Base-by-base conservation (phyloP, 768 basidiomycete species). In the Boletus patriciae region DNA sequence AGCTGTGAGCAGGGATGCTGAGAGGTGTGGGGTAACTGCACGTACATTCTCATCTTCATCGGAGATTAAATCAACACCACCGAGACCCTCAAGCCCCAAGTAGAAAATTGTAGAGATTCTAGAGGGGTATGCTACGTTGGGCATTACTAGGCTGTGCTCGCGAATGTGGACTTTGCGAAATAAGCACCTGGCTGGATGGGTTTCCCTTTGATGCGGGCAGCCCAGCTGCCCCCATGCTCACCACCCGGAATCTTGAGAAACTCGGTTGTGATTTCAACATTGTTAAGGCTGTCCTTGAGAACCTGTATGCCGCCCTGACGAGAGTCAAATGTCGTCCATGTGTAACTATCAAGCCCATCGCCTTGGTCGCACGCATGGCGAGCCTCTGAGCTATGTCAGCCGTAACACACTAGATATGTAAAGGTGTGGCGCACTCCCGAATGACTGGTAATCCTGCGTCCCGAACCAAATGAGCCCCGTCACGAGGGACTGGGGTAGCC, bases 391-490 rank as follows among this genome's bases (percentile, higher is more conserved):
- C 16, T 31, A 58, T 51, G 48, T 54, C 47, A 61, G 49, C 7
- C 18, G 8, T 16, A 36, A 37, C 21, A 46, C 33, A 42, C 34
- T 52, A 27, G 19, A 49, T 16, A 47, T 52, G 54, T 27, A 55
- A 16, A 36, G 25, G 36, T 50, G 63, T n/a, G 38, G 76, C 88
- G 70, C 58, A 87, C 89, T 80, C 58, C 74, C 69, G 55, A 85
- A 73, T 60, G 91, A 87, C 66, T 86, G 79, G 67, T 84, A 97
- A 73, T 96, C 83, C 38, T 92, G 86, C 9, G 91, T 87, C 31
- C 94, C 92, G 69, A 92, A 94, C 95, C 95, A 98, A 73, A 96
- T 83, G 34, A 98, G 81, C 13, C 95, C 95, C 3, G 90, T 92
- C 85, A 94, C 83, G 27, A 98, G 80, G n/a, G 91, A 92, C 64